phyloP scores from a whole-genome alignment of 306 rosid genomes.

The Adenanthera pavonina region DNA sequence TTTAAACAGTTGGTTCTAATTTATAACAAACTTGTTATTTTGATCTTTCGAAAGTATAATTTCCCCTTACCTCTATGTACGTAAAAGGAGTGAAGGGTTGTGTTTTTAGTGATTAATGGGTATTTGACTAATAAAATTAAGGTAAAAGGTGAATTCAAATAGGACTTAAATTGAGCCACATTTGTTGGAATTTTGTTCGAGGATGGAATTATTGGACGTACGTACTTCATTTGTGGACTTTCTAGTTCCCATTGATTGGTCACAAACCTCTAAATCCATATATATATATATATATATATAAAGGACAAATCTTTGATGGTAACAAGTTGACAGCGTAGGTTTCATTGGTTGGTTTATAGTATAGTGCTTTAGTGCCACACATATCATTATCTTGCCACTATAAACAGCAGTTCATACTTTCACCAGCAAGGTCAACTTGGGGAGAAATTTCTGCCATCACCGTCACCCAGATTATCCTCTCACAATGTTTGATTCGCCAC shows the following conservation, averaged over 20 bases:
- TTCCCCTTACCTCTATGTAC: no score
- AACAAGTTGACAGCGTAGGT: background rate
- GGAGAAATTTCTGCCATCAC: background rate
- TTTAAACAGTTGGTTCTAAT: no score
- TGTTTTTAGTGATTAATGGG: background rate
- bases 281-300: background rate
- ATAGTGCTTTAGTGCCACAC: slow-evolving; percentile 14
- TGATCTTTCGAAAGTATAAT: no score
- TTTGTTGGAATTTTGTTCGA: background rate
- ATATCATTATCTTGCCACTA: slow-evolving; percentile 20
- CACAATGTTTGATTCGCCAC: slow-evolving; percentile 19
- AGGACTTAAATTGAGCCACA: background rate
- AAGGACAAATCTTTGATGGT: slow-evolving; percentile 18
- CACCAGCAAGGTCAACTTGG: background rate
- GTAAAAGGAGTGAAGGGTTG: no score
- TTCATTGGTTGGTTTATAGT: background rate
- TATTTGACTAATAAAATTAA: background rate
- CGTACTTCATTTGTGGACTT: background rate
- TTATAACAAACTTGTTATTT: no score
- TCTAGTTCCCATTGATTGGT: background rate
- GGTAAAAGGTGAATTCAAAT: background rate
- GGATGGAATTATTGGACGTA: background rate
- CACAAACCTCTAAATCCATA: no score
- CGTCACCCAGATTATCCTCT: slow-evolving; percentile 13
- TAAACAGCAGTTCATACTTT: no score